These are phyloP conservation scores for Diaporthe australafricana DNA, from an alignment of 2,329 filamentous ascomycete species.

Conservation along the genomic window DNA sequence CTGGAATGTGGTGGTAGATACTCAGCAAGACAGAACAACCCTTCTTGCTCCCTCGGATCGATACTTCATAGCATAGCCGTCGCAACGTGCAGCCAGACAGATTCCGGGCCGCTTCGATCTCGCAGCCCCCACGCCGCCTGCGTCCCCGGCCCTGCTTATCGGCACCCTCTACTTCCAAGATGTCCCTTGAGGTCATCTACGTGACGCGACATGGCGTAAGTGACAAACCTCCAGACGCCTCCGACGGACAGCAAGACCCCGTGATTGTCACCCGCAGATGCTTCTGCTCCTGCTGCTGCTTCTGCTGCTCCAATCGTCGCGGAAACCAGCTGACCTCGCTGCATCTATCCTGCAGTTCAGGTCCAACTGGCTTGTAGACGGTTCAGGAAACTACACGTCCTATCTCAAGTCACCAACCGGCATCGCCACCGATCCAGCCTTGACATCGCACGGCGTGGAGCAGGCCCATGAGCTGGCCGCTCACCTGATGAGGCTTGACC, in stretches of 20 bases:
- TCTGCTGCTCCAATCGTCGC: conserved; percentile 5
- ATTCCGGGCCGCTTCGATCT: conserved; percentile 1
- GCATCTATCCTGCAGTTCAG: conserved; percentile 74
- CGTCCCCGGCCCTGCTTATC: neutral
- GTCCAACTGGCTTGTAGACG: conserved; percentile 88
- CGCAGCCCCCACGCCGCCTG: neutral
- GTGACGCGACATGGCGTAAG: conserved; percentile 81
- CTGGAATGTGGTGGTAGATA: neutral
- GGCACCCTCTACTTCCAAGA: no score
- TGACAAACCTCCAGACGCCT: conserved; percentile 39
- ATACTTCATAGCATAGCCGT: no score
- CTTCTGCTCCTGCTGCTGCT: neutral
- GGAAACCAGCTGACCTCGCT: conserved; percentile 27
- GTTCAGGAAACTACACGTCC: conserved; percentile 79
- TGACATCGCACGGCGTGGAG: conserved; percentile 86
- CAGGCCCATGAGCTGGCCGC: conserved; percentile 83
- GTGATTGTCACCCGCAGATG: conserved; percentile 6
- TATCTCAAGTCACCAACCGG: conserved; percentile 84
- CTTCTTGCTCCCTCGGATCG: neutral
- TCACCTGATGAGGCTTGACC: conserved; percentile 71
- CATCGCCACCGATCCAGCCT: conserved; percentile 86
- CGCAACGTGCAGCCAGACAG: no score
- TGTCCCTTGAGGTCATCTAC: conserved; percentile 79
- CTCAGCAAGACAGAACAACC: neutral
- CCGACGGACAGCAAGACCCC: neutral